These are phyloP conservation scores for Metarhizium album DNA, from an alignment of 2,329 filamentous ascomycete species.

Conservation along the genomic window DNA sequence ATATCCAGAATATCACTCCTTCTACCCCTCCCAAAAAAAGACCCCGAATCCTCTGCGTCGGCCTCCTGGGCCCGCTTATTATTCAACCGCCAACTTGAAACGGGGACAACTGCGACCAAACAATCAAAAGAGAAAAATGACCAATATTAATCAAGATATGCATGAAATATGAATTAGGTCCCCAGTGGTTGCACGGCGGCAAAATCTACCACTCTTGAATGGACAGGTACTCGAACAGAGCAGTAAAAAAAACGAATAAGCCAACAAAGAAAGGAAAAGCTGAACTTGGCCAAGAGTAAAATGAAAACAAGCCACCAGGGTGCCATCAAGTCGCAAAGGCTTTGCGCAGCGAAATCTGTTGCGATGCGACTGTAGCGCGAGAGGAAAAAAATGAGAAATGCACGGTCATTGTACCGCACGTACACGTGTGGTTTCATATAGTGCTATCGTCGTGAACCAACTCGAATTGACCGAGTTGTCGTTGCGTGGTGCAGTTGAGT, in stretches of 20 bases:
- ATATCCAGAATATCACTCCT: slow-evolving; percentile 7
- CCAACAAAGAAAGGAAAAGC: slow-evolving; percentile 18
- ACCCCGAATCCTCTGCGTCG: slow-evolving; percentile 10
- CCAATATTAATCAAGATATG: slow-evolving; percentile 17
- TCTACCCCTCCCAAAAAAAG: not conserved
- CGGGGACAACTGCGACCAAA: slow-evolving; percentile 13
- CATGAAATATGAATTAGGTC: slow-evolving; percentile 20
- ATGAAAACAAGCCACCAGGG: slow-evolving; percentile 14
- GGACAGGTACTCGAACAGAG: slow-evolving; percentile 11
- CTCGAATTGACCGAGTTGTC: not conserved
- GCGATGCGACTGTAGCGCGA: not conserved
- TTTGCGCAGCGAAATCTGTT: not conserved
- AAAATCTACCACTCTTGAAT: slow-evolving; percentile 1
- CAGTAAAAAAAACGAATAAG: slow-evolving; percentile 19
- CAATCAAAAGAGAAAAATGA: slow-evolving; percentile 12
- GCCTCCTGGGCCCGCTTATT: slow-evolving; percentile 22
- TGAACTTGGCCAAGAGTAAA: slow-evolving; percentile 14
- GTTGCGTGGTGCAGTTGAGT: not conserved
- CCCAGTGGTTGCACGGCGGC: slow-evolving; percentile 15
- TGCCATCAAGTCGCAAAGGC: not conserved
- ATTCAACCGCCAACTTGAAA: not conserved
- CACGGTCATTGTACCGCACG: slow-evolving; percentile 51
- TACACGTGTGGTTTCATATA: slow-evolving; percentile 42
- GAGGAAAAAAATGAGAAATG: slow-evolving; percentile 23
- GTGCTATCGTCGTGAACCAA: slow-evolving; percentile 15